Evolutionary conservation across 208 protist species (phyloP), one percentile per base, ranked within the genome.

Genomic region (Zelonia costaricensis): DNA sequence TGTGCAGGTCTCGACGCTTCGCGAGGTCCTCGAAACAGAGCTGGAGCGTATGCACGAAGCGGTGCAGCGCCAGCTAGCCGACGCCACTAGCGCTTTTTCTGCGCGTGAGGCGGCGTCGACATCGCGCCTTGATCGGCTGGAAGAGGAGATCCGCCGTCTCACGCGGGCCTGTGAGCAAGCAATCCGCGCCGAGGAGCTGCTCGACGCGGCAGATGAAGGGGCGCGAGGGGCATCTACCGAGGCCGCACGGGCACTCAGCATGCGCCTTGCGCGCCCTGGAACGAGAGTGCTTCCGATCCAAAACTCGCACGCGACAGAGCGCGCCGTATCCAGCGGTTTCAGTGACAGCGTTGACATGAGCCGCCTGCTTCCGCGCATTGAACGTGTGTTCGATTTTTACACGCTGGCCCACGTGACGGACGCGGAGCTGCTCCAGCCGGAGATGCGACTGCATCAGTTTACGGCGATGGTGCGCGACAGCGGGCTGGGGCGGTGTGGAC

Each of bases 331-430:
- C n/a, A n/a, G n/a, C n/a, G n/a, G n/a, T n/a, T n/a, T n/a, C 52
- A 2, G 22, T 31, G 52, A 4, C 36, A 30, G 36, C 40, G 28
- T 38, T 23, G 33, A 22, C 7, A 18, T 51, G 7, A 15, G 47
- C 62, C 42, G 55, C 20, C 76, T 86, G 51, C 62, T 69, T 22
- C 20, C 51, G 25, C 43, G 64, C 12, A 53, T 88, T 7, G 58
- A 79, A 27, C 36, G 48, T 4, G 74, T 88, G 3, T 92, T 80
- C 54, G 65, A 79, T 35, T 84, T 81, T 58, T 92, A 88, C 60
- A 80, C 81, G 22, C 45, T 55, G 4, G 60, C 60, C 15, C 53
- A 35, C 20, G 62, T 55, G 48, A 36, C 15, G 12, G 62, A 72
- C 22, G 44, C 40, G 0, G 62, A 77, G 23, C 42, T 72, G 33